Percentiles rank a stretch among this genome's conserved stretches.
Evolutionary conservation across 192 early-diverging fungal genomes (phyloP).

Genomic region (Backusella parvicylindrica): DNA sequence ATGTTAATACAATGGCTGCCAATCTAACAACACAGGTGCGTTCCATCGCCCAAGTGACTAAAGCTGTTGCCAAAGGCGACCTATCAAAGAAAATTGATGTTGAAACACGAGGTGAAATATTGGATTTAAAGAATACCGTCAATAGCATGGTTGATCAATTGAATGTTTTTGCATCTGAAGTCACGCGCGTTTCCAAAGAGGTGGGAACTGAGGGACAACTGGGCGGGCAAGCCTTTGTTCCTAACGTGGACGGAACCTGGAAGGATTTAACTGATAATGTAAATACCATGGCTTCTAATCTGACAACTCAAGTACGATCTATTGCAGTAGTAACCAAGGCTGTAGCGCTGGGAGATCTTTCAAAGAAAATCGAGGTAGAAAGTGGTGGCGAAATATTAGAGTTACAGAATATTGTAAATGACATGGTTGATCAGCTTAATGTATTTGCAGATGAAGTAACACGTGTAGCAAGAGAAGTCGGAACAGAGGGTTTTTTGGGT

Average conservation of each 20-base stretch:
- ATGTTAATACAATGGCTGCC: constrained; percentile 60
- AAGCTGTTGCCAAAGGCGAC: constrained; percentile 56
- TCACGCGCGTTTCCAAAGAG: constrained; percentile 52
- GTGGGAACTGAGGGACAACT: constrained; percentile 62
- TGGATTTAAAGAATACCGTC: constrained; percentile 51
- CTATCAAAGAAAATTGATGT: constrained; percentile 51
- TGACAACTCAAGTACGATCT: constrained; percentile 58
- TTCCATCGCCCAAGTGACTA: constrained; percentile 53
- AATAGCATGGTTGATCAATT: constrained; percentile 60
- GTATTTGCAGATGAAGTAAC: constrained; percentile 63
- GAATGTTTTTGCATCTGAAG: constrained; percentile 50
- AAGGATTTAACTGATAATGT: constrained; percentile 59
- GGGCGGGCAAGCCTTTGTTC: constrained; percentile 54
- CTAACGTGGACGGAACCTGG: constrained; percentile 55
- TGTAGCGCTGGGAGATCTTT: constrained; percentile 51
- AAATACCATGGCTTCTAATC: constrained; percentile 59
- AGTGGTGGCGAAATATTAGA: constrained; percentile 56
- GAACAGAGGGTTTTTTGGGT: constrained; percentile 66
- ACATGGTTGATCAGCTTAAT: constrained; percentile 47
- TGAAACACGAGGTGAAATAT: constrained; percentile 50
- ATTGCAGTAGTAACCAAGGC: constrained; percentile 55
- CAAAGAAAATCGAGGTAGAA: constrained; percentile 49
- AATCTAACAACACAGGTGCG: constrained; percentile 62
- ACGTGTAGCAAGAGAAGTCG: constrained; percentile 71
- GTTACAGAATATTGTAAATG: constrained; percentile 67